Conservation (phyloP, 2,329 filamentous ascomycete species). For the Ceratocystis destructans region DNA sequence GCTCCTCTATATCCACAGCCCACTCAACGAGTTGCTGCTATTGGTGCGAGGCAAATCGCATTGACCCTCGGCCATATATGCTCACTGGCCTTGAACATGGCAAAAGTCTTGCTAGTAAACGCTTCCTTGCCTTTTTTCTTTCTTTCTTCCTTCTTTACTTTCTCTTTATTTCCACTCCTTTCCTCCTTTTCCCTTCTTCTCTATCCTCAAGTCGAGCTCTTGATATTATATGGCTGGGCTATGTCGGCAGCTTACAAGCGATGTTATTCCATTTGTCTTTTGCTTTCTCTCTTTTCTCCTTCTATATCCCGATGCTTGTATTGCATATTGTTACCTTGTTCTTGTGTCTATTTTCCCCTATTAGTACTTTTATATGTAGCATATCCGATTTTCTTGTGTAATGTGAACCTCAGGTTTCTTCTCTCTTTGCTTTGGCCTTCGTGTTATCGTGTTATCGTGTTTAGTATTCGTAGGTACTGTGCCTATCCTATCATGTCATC, state of each 20-base stretch:
- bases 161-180: not conserved
- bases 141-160: not conserved
- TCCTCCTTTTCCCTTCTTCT: not conserved
- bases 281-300: not conserved
- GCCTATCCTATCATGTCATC: not conserved
- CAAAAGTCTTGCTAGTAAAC: not conserved
- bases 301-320: conserved; percentile 7
- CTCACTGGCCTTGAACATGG: not conserved
- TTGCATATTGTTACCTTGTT: conserved; percentile 2
- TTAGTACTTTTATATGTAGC: not conserved
- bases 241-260: not conserved
- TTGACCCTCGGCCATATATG: not conserved
- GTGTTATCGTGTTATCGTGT: not conserved
- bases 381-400: not conserved
- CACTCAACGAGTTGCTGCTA: not conserved
- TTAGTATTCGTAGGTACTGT: not conserved
- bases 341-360: not conserved
- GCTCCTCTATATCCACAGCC: not conserved
- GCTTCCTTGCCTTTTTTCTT: not conserved
- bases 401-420: not conserved
- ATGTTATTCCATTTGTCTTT: conserved; percentile 6
- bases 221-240: not conserved
- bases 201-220: not conserved
- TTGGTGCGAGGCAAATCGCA: not conserved
- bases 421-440: conserved; percentile 3